Percentiles rank a stretch among this genome's conserved stretches.
Conservation (phyloP, 2,329 filamentous ascomycete species). For the Aspergillus pseudotamarii region DNA sequence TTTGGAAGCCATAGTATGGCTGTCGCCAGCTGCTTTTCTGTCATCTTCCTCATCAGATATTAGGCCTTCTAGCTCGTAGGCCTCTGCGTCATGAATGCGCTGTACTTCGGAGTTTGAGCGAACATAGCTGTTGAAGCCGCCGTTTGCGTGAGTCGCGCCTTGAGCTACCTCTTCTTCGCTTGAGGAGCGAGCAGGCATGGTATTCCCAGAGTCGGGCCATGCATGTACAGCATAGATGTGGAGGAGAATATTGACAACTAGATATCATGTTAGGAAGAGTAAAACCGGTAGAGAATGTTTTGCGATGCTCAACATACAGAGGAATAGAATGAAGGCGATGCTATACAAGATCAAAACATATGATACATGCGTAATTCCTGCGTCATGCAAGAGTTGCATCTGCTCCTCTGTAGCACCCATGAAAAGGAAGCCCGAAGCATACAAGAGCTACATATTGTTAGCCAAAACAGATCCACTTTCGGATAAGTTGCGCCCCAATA, state of each 20-base stretch:
- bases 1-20: constrained; percentile 26
- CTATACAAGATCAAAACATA: constrained; percentile 93
- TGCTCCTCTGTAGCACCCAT: constrained; percentile 98
- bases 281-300: background rate
- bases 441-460: constrained; percentile 68
- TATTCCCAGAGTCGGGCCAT: constrained; percentile 45
- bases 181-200: constrained; percentile 11
- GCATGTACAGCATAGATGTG: constrained; percentile 74
- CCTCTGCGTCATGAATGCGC: constrained; percentile 77
- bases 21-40: constrained; percentile 23
- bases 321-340: constrained; percentile 84
- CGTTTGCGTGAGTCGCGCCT: constrained; percentile 18
- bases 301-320: constrained; percentile 59
- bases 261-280: constrained; percentile 15
- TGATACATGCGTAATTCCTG: constrained; percentile 81
- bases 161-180: constrained; percentile 20
- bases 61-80: constrained; percentile 89
- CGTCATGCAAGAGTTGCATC: constrained; percentile 74
- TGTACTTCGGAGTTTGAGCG: constrained; percentile 41
- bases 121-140: constrained; percentile 47
- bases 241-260: constrained; percentile 80
- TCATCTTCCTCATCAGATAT: constrained; percentile 84
- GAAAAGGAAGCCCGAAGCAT: constrained; percentile 91
- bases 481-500: background rate
- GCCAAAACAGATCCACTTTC: constrained; percentile 15